A percentile compares a stretch with the other conserved stretches of the same genome.
These are phyloP conservation scores for Escallonia rubra DNA, from an alignment of 129 eudicot species.

Conservation along the genomic window DNA sequence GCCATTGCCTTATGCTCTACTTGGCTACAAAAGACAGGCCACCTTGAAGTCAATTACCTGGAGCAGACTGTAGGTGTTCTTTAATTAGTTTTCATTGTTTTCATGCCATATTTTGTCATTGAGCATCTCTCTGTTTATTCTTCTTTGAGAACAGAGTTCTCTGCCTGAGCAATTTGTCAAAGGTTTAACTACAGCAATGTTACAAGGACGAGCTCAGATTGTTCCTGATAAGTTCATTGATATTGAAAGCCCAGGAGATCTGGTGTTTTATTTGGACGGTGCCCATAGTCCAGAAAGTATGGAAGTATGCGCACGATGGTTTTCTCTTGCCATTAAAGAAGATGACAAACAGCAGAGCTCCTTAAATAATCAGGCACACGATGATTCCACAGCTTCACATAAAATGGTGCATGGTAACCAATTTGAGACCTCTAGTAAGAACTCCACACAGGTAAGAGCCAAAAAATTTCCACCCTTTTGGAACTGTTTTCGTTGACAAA, in stretches of 20 bases:
- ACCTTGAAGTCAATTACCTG: constrained; percentile 47
- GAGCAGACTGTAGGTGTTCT: constrained; percentile 47
- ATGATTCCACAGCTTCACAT: constrained; percentile 26
- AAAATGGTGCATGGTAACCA: constrained; percentile 24
- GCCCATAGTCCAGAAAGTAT: constrained; percentile 99
- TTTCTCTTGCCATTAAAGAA: constrained; percentile 55
- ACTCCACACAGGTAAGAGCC: constrained; percentile 59
- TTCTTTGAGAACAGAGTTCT: constrained; percentile 44
- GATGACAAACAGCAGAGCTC: constrained; percentile 22
- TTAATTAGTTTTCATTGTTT: not conserved
- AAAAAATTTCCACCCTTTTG: not conserved
- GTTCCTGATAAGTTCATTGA: constrained; percentile 51
- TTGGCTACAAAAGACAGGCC: constrained; percentile 88
- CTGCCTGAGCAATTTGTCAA: constrained; percentile 76
- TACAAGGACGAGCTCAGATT: constrained; percentile 95
- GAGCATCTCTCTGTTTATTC: constrained; percentile 7
- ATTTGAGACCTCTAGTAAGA: constrained; percentile 30
- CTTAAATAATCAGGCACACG: constrained; percentile 15
- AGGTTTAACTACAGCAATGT: constrained; percentile 71
- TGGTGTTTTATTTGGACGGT: constrained; percentile 85
- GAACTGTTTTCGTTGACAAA: not conserved
- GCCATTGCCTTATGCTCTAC: constrained; percentile 86
- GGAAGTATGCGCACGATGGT: constrained; percentile 94
- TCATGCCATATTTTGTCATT: not conserved
- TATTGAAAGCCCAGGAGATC: constrained; percentile 50